Evolutionary conservation across 1,284 basidiomycete species (phyloP).

Genomic region (Chalciporus sp.): DNA sequence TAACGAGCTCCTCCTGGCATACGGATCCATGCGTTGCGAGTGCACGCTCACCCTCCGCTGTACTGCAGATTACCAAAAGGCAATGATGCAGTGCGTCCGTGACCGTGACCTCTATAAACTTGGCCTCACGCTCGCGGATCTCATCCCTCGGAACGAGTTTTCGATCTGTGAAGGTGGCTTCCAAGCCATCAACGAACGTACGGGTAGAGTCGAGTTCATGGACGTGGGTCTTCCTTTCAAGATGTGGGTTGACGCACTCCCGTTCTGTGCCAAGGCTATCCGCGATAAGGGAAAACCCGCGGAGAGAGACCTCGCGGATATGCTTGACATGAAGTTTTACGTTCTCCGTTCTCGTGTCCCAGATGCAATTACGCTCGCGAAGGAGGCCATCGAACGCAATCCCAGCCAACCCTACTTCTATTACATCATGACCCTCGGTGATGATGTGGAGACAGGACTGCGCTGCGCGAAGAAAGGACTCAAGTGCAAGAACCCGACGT

Average conservation of each 20-base stretch:
- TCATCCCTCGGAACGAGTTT: conserved; percentile 58
- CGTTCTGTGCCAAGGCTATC: conserved; percentile 52
- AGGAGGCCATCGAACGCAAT: conserved; percentile 47
- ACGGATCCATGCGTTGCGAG: conserved; percentile 49
- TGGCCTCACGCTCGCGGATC: conserved; percentile 46
- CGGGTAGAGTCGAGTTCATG: conserved; percentile 38
- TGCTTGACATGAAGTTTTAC: conserved; percentile 57
- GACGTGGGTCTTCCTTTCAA: conserved; percentile 58
- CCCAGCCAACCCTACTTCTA: conserved; percentile 56
- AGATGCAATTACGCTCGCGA: conserved; percentile 45
- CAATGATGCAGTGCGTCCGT: conserved; percentile 49
- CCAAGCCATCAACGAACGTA: conserved; percentile 44
- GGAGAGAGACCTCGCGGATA: conserved; percentile 53
- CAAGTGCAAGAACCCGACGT: conserved; percentile 47
- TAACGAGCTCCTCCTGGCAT: conserved; percentile 45
- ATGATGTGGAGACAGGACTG: conserved; percentile 37
- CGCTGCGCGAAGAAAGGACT: conserved; percentile 52
- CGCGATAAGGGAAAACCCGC: conserved; percentile 40
- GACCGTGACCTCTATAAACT: conserved; percentile 52
- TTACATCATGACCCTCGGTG: conserved; percentile 51
- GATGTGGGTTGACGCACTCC: conserved; percentile 54
- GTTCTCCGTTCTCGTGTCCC: conserved; percentile 47
- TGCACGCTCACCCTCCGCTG: conserved; percentile 42
- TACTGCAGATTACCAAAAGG: conserved; percentile 46
- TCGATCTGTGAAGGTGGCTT: conserved; percentile 55